phyloP scores from a whole-genome alignment of 768 basidiomycete species.

The Leccinellum albellum region DNA sequence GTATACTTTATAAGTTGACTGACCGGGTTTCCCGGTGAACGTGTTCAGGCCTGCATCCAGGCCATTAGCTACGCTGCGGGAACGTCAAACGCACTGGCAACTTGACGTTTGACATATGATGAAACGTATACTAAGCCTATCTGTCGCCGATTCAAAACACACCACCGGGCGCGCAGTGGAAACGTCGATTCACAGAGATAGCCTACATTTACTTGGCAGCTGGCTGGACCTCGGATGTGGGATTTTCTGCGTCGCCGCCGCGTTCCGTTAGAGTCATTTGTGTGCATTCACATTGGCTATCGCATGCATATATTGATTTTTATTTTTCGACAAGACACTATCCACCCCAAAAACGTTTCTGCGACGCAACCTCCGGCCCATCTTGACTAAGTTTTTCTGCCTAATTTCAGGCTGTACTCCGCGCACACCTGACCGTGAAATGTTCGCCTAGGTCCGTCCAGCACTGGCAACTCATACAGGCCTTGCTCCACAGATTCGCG shows the following conservation, averaged over 20 bases:
- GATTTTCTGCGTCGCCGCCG: too few relatives aligned
- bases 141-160: constrained; percentile 86
- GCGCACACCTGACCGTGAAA: too few relatives aligned
- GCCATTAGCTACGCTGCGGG: constrained; percentile 43
- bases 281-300: constrained; percentile 10
- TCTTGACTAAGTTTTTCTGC: too few relatives aligned
- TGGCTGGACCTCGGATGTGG: too few relatives aligned
- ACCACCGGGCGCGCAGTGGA: constrained; percentile 51
- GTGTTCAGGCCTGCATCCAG: constrained; percentile 67
- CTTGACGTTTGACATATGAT: background rate
- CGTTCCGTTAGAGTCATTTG: too few relatives aligned
- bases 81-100: constrained; percentile 16
- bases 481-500: too few relatives aligned
- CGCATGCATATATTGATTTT: background rate
- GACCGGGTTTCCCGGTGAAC: constrained; percentile 61
- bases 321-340: too few relatives aligned
- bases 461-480: too few relatives aligned
- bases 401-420: too few relatives aligned
- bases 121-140: constrained; percentile 43
- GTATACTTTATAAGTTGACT: constrained; percentile 49
- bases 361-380: too few relatives aligned
- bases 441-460: too few relatives aligned
- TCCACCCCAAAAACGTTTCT: too few relatives aligned
- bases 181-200: background rate
- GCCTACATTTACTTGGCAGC: constrained; percentile 30